Percentiles rank a stretch among this genome's conserved stretches.
phyloP scores from a whole-genome alignment of 148 eudicot genomes.

The Amaranthus hypochondriacus region DNA sequence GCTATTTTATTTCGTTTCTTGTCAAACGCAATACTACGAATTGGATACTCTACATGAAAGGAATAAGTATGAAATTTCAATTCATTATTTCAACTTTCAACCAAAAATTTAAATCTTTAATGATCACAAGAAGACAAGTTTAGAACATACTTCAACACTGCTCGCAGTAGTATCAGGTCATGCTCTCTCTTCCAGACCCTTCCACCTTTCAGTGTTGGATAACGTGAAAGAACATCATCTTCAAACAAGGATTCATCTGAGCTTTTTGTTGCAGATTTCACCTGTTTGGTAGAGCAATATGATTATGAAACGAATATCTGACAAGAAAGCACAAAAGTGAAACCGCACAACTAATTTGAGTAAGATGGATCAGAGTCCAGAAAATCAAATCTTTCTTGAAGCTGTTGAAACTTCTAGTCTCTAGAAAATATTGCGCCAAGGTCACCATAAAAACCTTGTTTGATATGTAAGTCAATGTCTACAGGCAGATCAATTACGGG shows the following conservation, averaged over 20 bases:
- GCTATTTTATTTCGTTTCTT: neutral
- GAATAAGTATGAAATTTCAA: neutral
- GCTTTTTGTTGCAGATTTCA: slow-evolving; percentile 38
- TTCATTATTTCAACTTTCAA: neutral
- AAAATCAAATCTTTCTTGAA: neutral
- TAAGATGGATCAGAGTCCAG: neutral
- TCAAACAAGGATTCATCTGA: slow-evolving; percentile 54
- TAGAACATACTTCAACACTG: slow-evolving; percentile 68
- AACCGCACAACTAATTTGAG: slow-evolving; percentile 2
- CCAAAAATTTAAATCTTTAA: neutral
- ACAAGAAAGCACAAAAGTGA: neutral
- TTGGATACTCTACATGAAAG: neutral
- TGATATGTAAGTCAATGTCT: neutral
- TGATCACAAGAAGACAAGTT: neutral
- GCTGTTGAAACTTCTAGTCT: too few species aligned
- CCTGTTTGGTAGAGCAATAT: slow-evolving; percentile 30
- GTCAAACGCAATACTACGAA: neutral
- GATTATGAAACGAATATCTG: neutral
- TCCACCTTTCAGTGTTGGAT: slow-evolving; percentile 71
- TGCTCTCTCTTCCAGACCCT: slow-evolving; percentile 80
- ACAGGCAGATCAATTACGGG: neutral
- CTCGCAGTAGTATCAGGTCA: slow-evolving; percentile 64
- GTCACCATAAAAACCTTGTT: neutral
- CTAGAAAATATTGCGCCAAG: too few species aligned
- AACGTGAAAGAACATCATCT: slow-evolving; percentile 54